Evolutionary conservation across 495 filamentous ascomycete species (phyloP).

Genomic region (Aspergillus mulundensis): DNA sequence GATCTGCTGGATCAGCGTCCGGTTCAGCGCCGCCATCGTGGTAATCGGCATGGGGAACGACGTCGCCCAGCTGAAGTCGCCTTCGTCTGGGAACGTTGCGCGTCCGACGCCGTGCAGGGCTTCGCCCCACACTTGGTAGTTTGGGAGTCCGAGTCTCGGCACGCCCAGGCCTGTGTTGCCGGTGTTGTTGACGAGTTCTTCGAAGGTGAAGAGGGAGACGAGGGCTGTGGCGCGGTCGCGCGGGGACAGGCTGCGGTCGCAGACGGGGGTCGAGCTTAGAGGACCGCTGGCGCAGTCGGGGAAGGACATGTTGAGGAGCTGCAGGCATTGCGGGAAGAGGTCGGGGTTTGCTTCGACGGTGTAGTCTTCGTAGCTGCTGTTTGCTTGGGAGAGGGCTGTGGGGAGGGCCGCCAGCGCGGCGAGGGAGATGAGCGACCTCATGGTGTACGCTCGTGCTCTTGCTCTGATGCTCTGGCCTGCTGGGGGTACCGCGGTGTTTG

Average conservation of each 20-base stretch:
- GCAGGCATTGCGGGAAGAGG: slow-evolving; percentile 25
- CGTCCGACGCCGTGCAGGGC: slow-evolving; percentile 57
- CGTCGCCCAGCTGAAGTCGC: slow-evolving; percentile 55
- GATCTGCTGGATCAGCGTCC: slow-evolving; percentile 54
- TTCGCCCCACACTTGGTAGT: slow-evolving; percentile 47
- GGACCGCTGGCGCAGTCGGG: slow-evolving; percentile 34
- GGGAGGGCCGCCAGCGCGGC: slow-evolving; percentile 27
- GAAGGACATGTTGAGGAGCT: slow-evolving; percentile 24
- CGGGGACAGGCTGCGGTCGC: slow-evolving; percentile 41
- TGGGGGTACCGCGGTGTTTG: not conserved
- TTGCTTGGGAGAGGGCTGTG: slow-evolving; percentile 24
- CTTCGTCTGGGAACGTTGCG: slow-evolving; percentile 47
- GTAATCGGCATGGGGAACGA: slow-evolving; percentile 60
- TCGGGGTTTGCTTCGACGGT: slow-evolving; percentile 27
- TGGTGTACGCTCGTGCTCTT: not conserved
- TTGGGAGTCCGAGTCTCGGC: slow-evolving; percentile 52
- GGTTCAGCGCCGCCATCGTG: slow-evolving; percentile 58
- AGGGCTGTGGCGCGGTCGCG: slow-evolving; percentile 45
- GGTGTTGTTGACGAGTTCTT: slow-evolving; percentile 57
- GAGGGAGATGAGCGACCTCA: not conserved
- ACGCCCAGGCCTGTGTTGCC: slow-evolving; percentile 52
- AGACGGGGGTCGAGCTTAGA: slow-evolving; percentile 37
- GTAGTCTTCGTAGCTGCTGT: slow-evolving; percentile 31
- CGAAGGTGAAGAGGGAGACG: slow-evolving; percentile 42
- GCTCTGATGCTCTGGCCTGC: not conserved